Base-by-base conservation (phyloP, 2,329 filamentous ascomycete genomes). In the Arachnomyces sp. region DNA sequence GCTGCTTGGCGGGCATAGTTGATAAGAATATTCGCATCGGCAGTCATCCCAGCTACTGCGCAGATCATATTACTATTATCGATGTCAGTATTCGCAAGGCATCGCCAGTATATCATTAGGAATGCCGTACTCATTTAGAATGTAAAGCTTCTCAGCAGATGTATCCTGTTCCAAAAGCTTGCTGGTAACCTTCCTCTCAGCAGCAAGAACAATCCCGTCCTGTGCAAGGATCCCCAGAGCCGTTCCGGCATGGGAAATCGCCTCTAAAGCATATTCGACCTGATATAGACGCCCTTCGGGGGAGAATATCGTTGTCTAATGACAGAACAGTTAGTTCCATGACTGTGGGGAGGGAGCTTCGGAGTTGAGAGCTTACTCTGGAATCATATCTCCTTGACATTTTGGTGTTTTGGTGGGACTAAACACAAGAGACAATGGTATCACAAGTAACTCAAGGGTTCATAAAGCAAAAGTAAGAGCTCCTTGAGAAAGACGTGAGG, bases 1-100 rank as follows among this genome's bases (percentile, higher is more conserved):
- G 92, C 92, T 57, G 86, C 84, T 77, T 94, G 87, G 56, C 92
- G 88, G 63, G 92, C 93, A 69, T 93, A 95, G 76, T 98, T 98
- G 80, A 98, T 98, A 64, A 98, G 87, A 67, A 98, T 98, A 74
- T 98, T 98, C 66, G 92, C 92, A 63, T 98, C 92, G 59, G 92
- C 92, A 34, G 89, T 98, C 90, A 98, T 96, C 61, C 92, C 92
- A 56, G 92, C 92, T 45, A 98, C 92, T 46, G 92, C 92, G 68
- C 89, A 95, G 68, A 98, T 96, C 93, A 98, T 98, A 74, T 98
- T 98, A 72, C 90, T 96, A 51, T 14, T 13, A 38, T 33, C 11
- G n/a, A 4, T 9, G 20, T 25, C 20, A 30, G 3, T 28, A 29
- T 40, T 53, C 39, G 42, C 16, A 34, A 6, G 11, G 43, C 15